Evolutionary conservation across 129 eudicot species (phyloP), one percentile per base, ranked within the genome.

Genomic region (Kitagawia praeruptora): DNA sequence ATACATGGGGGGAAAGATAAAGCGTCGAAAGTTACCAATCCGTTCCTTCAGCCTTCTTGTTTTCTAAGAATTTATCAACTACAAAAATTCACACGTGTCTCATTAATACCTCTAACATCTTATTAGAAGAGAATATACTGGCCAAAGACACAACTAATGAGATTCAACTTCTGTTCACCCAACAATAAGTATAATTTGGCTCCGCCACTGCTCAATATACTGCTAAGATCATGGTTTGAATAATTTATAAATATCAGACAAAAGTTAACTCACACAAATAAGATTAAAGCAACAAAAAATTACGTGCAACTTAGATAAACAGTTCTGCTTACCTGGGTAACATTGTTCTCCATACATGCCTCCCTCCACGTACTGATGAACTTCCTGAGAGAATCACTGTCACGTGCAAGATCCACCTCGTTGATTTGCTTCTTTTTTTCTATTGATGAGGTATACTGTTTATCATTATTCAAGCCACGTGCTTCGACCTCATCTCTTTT

Each of bases 281-380:
- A 34, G 0, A 18, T 37, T 70, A 31, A 37, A 70, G 41, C 41
- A 70, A 2, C 14, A 39, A 18, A 19, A 12, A 15, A 39, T 15
- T 39, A 70, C 8, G 13, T 6, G 44, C 41, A 70, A 39, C 23
- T 67, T 31, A 31, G 39, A 31, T 13, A 67, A 31, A 15, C 6
- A 34, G 0, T 11, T 19, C 21, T 12, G 81, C 83, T 81, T 85
- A 92, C 98, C 97, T 88, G 86, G 19, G 80, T 75, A 18, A 88
- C 85, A 80, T 49, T 80, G 73, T 87, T 80, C 46, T 61, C 83
- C 72, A 82, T 83, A 82, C 92, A 90, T 38, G 92, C 80, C 75
- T 85, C 96, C 80, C 83, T 94, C 96, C 98, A 91, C 46, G 85
- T 87, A 56, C 86, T 80, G 80, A 91, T 70, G 80, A 94, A 94